Percentiles rank a stretch among this genome's conserved stretches.
phyloP scores from a whole-genome alignment of 768 basidiomycete species.

The Mycena chlorophos region DNA sequence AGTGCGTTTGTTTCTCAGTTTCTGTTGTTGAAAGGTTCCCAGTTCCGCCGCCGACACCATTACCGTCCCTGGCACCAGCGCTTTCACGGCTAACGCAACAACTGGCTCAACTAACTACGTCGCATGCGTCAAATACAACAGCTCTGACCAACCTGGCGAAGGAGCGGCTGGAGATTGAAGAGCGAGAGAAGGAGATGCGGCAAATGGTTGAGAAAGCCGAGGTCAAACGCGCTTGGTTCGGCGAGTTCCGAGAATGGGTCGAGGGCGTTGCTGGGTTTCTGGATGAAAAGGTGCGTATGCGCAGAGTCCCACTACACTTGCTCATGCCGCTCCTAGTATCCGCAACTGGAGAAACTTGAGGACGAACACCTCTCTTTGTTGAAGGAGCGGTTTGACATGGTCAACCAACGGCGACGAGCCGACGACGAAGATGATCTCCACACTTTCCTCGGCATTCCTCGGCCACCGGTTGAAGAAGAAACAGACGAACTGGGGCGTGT shows the following conservation, averaged over 20 bases:
- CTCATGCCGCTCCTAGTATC: constrained; percentile 53
- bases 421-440: constrained; percentile 85
- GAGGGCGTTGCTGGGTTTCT: constrained; percentile 83
- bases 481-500: constrained; percentile 64
- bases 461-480: constrained; percentile 40
- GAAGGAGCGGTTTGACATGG: constrained; percentile 71
- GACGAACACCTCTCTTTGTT: constrained; percentile 72
- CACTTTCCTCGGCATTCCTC: constrained; percentile 54
- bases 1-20: neutral
- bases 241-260: constrained; percentile 74
- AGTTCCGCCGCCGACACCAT: constrained; percentile 67
- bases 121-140: constrained; percentile 63
- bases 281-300: constrained; percentile 72
- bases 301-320: neutral
- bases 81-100: constrained; percentile 61
- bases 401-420: constrained; percentile 60
- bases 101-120: constrained; percentile 60
- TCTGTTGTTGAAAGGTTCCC: constrained; percentile 17
- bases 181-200: constrained; percentile 71
- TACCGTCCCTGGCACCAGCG: constrained; percentile 66
- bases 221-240: constrained; percentile 80
- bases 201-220: constrained; percentile 75
- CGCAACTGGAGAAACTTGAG: constrained; percentile 75
- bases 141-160: constrained; percentile 57
- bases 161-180: constrained; percentile 65